phyloP scores from a whole-genome alignment of 179 eudicot species.

The Vitellaria paradoxa region DNA sequence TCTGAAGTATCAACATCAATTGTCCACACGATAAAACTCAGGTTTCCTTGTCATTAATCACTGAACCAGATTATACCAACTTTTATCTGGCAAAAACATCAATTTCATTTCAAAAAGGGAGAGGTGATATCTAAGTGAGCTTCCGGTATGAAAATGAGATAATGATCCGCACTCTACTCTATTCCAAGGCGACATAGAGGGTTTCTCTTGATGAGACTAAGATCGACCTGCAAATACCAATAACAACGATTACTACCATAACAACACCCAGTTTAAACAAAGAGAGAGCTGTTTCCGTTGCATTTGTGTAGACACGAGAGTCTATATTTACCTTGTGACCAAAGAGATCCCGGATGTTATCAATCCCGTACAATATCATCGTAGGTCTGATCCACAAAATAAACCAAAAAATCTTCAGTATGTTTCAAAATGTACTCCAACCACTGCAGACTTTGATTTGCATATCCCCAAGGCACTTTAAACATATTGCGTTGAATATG shows the following conservation, averaged over 20 bases:
- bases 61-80: too few relatives aligned
- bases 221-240: conserved; percentile 66
- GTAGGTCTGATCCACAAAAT: conserved; percentile 52
- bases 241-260: background rate
- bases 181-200: conserved; percentile 73
- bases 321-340: conserved; percentile 73
- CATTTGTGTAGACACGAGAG: background rate
- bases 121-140: background rate
- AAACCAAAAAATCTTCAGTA: background rate
- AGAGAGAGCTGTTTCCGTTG: background rate
- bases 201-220: conserved; percentile 71
- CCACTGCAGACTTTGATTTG: background rate
- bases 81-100: too few relatives aligned
- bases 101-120: too few relatives aligned
- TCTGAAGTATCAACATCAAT: too few relatives aligned
- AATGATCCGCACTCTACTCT: conserved; percentile 7
- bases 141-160: background rate
- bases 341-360: conserved; percentile 83
- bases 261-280: background rate
- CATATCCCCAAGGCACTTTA: too few relatives aligned
- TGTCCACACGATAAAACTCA: too few relatives aligned
- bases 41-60: too few relatives aligned
- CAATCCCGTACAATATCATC: conserved; percentile 75
- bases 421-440: background rate
- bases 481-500: too few relatives aligned